A percentile compares a stretch with the other conserved stretches of the same genome.
Evolutionary conservation across 1,284 basidiomycete species (phyloP).

Genomic region (Leccinum subrobustum): DNA sequence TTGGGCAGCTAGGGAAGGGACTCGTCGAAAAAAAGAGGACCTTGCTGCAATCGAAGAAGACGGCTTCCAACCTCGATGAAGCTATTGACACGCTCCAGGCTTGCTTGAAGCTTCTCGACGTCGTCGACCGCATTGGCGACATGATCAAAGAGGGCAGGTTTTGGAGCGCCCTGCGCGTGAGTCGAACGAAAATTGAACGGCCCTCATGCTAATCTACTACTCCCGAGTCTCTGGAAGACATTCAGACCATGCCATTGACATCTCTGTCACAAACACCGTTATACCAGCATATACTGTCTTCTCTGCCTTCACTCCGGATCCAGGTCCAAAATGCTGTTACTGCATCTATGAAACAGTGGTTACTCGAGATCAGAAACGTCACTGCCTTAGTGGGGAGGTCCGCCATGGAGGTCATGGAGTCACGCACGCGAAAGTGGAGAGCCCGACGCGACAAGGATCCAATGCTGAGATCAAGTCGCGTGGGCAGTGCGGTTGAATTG

Average conservation of each 20-base stretch:
- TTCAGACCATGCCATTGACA: constrained; percentile 87
- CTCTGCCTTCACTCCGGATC: constrained; percentile 84
- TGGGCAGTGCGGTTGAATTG: constrained; percentile 93
- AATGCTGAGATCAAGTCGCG: constrained; percentile 72
- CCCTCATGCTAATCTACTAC: constrained; percentile 29
- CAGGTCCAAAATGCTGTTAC: constrained; percentile 94
- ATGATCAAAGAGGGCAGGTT: constrained; percentile 93
- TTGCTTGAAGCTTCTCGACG: constrained; percentile 89
- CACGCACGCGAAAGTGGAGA: constrained; percentile 83
- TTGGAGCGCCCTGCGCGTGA: constrained; percentile 92
- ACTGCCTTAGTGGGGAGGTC: constrained; percentile 85
- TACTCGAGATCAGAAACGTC: constrained; percentile 91
- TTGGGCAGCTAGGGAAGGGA: constrained; percentile 76
- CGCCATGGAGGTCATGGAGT: constrained; percentile 90
- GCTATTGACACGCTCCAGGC: constrained; percentile 94
- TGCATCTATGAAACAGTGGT: constrained; percentile 95
- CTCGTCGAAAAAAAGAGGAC: constrained; percentile 91
- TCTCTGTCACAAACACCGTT: constrained; percentile 92
- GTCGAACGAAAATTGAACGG: constrained; percentile 40
- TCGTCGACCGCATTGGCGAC: constrained; percentile 90
- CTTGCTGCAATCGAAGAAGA: constrained; percentile 87
- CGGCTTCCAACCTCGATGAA: constrained; percentile 91
- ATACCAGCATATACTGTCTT: constrained; percentile 89
- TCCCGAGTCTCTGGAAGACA: constrained; percentile 86
- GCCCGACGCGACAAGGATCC: constrained; percentile 76